These are phyloP conservation scores for Tylopilus sp. DNA, from an alignment of 768 basidiomycete species.

Conservation along the genomic window DNA sequence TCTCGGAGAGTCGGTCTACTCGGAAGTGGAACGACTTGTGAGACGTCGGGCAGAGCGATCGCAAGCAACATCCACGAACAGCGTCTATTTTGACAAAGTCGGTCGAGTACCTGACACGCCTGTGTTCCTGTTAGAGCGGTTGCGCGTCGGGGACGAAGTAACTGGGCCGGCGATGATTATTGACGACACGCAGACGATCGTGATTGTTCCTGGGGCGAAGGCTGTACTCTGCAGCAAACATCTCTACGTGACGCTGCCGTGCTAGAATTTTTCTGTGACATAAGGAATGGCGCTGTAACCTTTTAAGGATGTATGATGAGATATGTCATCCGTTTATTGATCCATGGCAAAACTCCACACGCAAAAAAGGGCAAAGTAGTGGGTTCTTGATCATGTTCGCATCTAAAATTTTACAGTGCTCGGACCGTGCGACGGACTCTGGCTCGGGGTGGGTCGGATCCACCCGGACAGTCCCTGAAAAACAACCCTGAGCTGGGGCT, in stretches of 20 bases:
- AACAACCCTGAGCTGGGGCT: conserved; percentile 13
- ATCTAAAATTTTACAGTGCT: no score
- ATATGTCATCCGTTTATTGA: background rate
- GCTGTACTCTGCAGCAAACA: conserved; percentile 69
- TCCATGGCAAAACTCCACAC: background rate
- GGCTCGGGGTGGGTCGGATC: background rate
- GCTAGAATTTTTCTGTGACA: conserved; percentile 16
- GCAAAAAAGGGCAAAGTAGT: background rate
- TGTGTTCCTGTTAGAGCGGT: conserved; percentile 64
- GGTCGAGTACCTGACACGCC: conserved; percentile 79
- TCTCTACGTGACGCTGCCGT: conserved; percentile 47
- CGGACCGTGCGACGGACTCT: background rate
- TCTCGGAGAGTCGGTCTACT: conserved; percentile 75
- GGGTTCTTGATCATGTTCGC: background rate
- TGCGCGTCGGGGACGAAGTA: conserved; percentile 69
- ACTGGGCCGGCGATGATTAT: conserved; percentile 92
- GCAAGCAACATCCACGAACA: conserved; percentile 51
- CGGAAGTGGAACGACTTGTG: conserved; percentile 59
- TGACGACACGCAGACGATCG: conserved; percentile 93
- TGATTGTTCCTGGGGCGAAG: conserved; percentile 71
- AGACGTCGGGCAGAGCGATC: conserved; percentile 35
- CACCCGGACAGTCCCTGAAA: conserved; percentile 13
- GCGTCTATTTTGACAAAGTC: conserved; percentile 79
- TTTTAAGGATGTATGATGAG: background rate
- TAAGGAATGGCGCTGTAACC: background rate